These are phyloP conservation scores for Auricularia heimuer DNA, from an alignment of 768 basidiomycete species.

Conservation along the genomic window DNA sequence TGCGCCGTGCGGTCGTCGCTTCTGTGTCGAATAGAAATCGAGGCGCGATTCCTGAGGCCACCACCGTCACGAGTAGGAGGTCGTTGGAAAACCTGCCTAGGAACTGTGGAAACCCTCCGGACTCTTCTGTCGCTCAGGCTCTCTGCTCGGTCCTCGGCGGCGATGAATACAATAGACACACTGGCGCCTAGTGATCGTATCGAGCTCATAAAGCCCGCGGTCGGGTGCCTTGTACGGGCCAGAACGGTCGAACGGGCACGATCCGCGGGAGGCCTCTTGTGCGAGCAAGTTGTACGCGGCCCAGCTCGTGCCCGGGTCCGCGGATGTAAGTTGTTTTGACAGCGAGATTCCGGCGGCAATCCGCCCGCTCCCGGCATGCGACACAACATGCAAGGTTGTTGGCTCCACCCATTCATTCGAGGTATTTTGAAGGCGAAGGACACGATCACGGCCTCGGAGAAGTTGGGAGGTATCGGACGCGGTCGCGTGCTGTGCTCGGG, in stretches of 20 bases:
- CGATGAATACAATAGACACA: no score
- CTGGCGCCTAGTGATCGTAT: background rate
- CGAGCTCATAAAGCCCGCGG: background rate
- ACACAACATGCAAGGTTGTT: background rate
- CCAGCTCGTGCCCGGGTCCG: background rate
- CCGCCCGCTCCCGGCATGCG: background rate
- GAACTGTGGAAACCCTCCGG: no score
- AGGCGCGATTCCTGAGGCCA: background rate
- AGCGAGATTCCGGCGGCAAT: background rate
- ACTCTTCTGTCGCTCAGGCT: no score
- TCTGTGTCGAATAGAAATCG: background rate
- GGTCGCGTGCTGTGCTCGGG: no score
- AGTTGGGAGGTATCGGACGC: no score
- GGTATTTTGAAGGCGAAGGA: background rate
- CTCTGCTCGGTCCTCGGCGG: no score
- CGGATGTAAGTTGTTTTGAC: background rate
- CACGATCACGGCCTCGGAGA: no score
- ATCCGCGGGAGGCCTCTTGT: background rate
- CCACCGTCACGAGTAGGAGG: no score
- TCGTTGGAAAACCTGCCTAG: no score
- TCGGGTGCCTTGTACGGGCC: background rate
- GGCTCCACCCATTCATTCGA: background rate
- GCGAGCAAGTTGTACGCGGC: background rate
- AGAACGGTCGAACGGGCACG: background rate
- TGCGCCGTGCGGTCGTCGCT: background rate